Base-by-base conservation (phyloP, 1,139 yeast species). In the Wickerhamiella pararugosa region DNA sequence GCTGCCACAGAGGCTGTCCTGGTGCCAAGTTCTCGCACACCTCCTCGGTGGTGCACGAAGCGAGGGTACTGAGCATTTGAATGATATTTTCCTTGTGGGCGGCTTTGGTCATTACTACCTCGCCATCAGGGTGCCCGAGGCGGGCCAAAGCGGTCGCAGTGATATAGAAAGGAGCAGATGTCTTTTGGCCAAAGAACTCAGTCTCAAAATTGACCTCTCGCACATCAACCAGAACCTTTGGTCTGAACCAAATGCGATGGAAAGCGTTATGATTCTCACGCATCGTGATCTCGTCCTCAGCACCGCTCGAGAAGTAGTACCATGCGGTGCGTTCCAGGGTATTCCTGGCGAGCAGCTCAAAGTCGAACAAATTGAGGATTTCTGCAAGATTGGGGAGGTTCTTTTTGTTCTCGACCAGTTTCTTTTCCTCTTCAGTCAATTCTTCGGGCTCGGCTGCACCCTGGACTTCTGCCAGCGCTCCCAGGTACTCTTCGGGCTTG, bases 271-370 rank as follows among this genome's bases (percentile, higher is more conserved):
- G 96, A 63, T 87, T 87, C 56, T 86, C 94, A 50, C 97, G 70
- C 57, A 83, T 60, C 2, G 94, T 73, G 51, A 87, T 75, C 63
- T 87, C 97, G 60, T 87, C 97, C 59, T 87, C 96, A 36, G 93
- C 72, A 6, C 93, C 97, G 32, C 92, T 78, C 2, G 93, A 79
- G 58, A 84, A 87, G 61, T 87, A 87, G 8, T 87, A 90, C 90
- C 95, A 82, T 0, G 92, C 95, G 10, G 76, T 72, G 49, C 75
- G 76, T 35, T 81, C 73, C 70, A 87, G 62, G 37, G 79, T 75
- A 49, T 76, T 73, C 43, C 86, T 70, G 1, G 97, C 96, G 38
- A 87, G 76, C 53, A 72, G 72, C 59, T 87, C 97, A 55, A 87
- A 86, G 58, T 83, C 94, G 49, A 73, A 72, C 49, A 80, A 55